Evolutionary conservation across 768 basidiomycete species (phyloP), one percentile per base, ranked within the genome.

Genomic region (Nevesoporus exiguus): DNA sequence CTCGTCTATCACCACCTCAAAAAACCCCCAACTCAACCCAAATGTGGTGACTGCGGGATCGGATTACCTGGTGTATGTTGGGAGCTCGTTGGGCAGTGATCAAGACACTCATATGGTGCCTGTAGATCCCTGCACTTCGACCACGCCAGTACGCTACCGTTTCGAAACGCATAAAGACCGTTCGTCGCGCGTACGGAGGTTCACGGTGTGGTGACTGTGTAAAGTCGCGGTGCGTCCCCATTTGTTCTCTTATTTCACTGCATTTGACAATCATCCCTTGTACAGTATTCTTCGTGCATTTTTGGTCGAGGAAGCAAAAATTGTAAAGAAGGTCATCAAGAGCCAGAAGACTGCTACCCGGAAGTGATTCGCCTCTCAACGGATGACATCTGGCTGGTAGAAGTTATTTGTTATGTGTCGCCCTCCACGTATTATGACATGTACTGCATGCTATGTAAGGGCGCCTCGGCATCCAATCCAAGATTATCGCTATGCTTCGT

Each of bases 311-410:
- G 97, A 99, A 80, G 97, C 97, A 42, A 98, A 98, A 81, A 98
- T 99, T 66, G 97, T 99, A 71, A 99, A 99, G 87, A 88, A 84
- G 77, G 96, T 98, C 64, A 94, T 98, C 82, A 97, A 97, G 81
- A 87, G 88, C 69, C 92, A 83, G 72, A 70, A 65, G 57, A 62
- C 66, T 17, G 45, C 42, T 30, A 10, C 43, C 27, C 67, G 57
- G 25, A 70, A 70, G 61, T 70, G 57, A 66, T 47, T 53, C 11
- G 8, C n/a, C 47, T 30, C 24, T 3, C 11, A 17, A 42, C 3
- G 25, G 48, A 43, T 43, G 49, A 22, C 57, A 11, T 15, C 17
- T 42, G 27, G 43, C 19, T 52, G 25, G 49, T 33, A 24, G 52
- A 24, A 40, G 39, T 49, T 29, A 7, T n/a, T 45, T 30, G 21